Evolutionary conservation across 257 asterid genomes (phyloP).

Genomic region (Fraxinus cuspidata): DNA sequence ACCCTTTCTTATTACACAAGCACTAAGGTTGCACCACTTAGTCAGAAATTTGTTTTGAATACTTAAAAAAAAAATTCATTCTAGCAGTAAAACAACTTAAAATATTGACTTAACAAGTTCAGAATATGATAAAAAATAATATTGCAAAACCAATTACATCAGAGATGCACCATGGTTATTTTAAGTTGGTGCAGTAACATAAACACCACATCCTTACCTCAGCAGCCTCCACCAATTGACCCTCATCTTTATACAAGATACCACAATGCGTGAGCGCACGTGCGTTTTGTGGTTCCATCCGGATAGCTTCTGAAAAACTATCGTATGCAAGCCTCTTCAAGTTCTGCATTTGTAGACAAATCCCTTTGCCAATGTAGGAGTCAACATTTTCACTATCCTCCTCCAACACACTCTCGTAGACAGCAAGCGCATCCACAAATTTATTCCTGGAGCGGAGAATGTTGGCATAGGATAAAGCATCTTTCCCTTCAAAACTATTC

Average conservation of each 20-base stretch:
- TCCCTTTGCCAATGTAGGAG: constrained; percentile 92
- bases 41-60: neutral
- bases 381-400: constrained; percentile 70
- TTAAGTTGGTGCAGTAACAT: neutral
- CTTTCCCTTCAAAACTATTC: constrained; percentile 63
- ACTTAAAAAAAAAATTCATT: constrained; percentile 8
- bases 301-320: constrained; percentile 84
- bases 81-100: neutral
- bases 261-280: constrained; percentile 94
- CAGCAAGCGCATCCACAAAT: constrained; percentile 79
- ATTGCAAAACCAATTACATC: neutral
- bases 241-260: constrained; percentile 87
- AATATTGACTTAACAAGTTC: constrained; percentile 18
- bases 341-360: constrained; percentile 93
- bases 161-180: neutral
- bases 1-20: neutral
- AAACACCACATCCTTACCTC: constrained; percentile 55
- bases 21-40: neutral
- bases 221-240: constrained; percentile 91
- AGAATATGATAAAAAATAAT: neutral
- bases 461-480: constrained; percentile 80
- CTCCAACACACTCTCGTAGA: constrained; percentile 71
- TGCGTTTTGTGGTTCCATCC: constrained; percentile 79
- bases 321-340: constrained; percentile 78
- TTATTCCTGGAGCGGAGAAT: constrained; percentile 91